Evolutionary conservation across 2,329 filamentous ascomycete species (phyloP).

Genomic region (Aureobasidium sp.): DNA sequence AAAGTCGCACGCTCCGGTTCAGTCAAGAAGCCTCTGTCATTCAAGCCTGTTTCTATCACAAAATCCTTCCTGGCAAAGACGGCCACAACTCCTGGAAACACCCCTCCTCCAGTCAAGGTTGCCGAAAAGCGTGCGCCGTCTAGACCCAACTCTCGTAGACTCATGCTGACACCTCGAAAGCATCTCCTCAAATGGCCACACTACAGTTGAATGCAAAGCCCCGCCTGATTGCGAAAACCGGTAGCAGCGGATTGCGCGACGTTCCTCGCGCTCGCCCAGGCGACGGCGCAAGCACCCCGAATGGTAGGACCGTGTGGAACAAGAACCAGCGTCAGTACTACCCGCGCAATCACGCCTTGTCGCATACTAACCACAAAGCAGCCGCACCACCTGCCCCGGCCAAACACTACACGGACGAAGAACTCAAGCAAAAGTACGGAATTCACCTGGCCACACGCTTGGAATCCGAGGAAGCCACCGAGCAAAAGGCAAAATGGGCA

Average conservation of each 20-base stretch:
- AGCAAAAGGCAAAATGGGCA: constrained; percentile 71
- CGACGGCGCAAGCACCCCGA: constrained; percentile 43
- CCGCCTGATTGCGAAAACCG: constrained; percentile 67
- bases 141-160: constrained; percentile 16
- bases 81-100: constrained; percentile 36
- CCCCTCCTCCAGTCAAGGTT: constrained; percentile 35
- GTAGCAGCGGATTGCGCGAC: constrained; percentile 51
- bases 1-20: constrained; percentile 50
- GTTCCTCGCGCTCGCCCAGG: constrained; percentile 19
- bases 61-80: constrained; percentile 76
- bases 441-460: constrained; percentile 76
- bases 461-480: constrained; percentile 56
- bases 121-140: constrained; percentile 43
- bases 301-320: constrained; percentile 74
- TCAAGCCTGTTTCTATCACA: constrained; percentile 80
- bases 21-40: constrained; percentile 63
- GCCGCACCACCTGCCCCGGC: constrained; percentile 58
- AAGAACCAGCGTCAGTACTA: constrained; percentile 68
- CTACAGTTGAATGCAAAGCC: constrained; percentile 51
- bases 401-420: constrained; percentile 78
- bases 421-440: constrained; percentile 72
- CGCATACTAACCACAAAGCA: constrained; percentile 24
- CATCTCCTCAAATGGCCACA: constrained; percentile 33
- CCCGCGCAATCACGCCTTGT: constrained; percentile 22
- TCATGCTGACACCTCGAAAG: constrained; percentile 28